These are phyloP conservation scores for Diaporthe sp. DNA, from an alignment of 2,329 filamentous ascomycete genomes.

Conservation along the genomic window DNA sequence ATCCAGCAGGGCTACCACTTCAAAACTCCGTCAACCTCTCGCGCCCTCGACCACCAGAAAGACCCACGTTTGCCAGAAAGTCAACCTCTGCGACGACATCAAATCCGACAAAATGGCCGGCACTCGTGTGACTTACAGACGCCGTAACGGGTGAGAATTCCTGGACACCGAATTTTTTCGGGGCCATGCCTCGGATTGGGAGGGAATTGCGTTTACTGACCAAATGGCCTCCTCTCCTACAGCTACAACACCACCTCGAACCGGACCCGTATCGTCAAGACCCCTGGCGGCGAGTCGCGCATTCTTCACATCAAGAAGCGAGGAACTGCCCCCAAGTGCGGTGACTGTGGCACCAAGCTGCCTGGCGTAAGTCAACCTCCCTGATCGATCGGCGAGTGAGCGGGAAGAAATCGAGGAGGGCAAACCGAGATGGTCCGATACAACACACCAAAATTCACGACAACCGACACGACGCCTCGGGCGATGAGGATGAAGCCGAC, in stretches of 20 bases:
- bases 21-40: slow-evolving; percentile 32
- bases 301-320: slow-evolving; percentile 99
- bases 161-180: slow-evolving; percentile 39
- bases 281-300: slow-evolving; percentile 94
- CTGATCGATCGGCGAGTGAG: slow-evolving; percentile 32
- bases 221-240: slow-evolving; percentile 41
- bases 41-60: slow-evolving; percentile 34
- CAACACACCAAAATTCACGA: slow-evolving; percentile 2
- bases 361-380: slow-evolving; percentile 83
- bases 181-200: background rate
- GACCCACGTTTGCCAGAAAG: slow-evolving; percentile 39
- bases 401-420: slow-evolving; percentile 28
- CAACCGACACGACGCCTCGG: background rate
- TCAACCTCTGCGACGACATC: slow-evolving; percentile 38
- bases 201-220: slow-evolving; percentile 40
- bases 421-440: background rate
- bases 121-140: slow-evolving; percentile 77
- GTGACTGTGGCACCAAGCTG: slow-evolving; percentile 98
- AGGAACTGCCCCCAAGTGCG: slow-evolving; percentile 97
- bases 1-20: slow-evolving; percentile 32
- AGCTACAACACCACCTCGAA: slow-evolving; percentile 99
- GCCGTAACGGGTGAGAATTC: slow-evolving; percentile 81
- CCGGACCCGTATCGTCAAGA: slow-evolving; percentile 96
- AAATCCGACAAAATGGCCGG: slow-evolving; percentile 68
- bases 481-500: background rate